Evolutionary conservation across 1,284 basidiomycete genomes (phyloP), one percentile per base, ranked within the genome.

Genomic region (Apiotrichum akiyoshidainum): DNA sequence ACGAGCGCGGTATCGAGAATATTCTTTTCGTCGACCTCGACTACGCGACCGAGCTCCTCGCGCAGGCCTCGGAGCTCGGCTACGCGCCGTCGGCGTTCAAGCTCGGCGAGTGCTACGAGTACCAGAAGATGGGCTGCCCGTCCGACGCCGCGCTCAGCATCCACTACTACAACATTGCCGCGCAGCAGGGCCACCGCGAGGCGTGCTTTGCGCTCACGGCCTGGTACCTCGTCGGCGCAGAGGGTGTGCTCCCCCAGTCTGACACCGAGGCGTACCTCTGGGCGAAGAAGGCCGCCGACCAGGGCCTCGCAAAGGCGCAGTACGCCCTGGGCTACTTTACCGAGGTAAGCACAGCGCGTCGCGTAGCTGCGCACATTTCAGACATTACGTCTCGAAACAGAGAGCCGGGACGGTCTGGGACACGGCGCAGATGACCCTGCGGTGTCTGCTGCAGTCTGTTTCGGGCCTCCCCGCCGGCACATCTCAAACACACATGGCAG

Each of bases 161-260:
- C 70, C 95, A 99, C 80, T 99, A 98, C 80, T 99, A 99, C 92
- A 94, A 97, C 72, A 96, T 97, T 66, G 93, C 94, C 26, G 96
- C 95, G 2, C 95, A 98, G 76, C 94, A 98, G 80, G 87, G 87
- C 68, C 96, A 99, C 74, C 87, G 89, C 19, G 95, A 99, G 72
- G 93, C 95, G 0, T 98, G 94, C 78, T 99, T 99, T 74, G 95
- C 95, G 3, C 83, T 99, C 39, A 98, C 95, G 12, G 94, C 95
- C 11, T 99, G 95, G 95, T 99, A 99, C 74, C 87, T 99, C 64
- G 95, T 99, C 61, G 96, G 96, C 54, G 97, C 94, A 8, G 92
- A 94, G 0, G 95, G 95, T 47, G 93, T 99, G 10, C 83, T 99
- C 34, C 95, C 95, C 1, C 96, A 99, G 75, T 96, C 92, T 0